Percentiles rank a stretch among this genome's conserved stretches.
These are phyloP conservation scores for Datura wrightii DNA, from an alignment of 257 asterid genomes.

Conservation along the genomic window DNA sequence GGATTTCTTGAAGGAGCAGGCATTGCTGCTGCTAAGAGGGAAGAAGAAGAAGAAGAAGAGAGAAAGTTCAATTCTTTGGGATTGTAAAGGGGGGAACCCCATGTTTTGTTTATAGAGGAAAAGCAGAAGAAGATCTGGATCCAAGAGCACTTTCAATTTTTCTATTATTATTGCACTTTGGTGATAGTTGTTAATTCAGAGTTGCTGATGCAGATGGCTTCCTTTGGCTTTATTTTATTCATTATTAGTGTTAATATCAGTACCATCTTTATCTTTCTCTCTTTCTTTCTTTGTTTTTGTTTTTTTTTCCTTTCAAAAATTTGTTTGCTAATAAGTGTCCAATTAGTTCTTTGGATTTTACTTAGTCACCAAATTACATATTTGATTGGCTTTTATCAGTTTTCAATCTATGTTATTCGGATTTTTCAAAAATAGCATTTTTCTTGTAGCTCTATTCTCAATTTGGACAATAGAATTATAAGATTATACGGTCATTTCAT, in stretches of 20 bases:
- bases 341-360: not conserved
- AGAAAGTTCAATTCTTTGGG: conserved; percentile 53
- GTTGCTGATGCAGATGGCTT: conserved; percentile 58
- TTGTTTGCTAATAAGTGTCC: no score
- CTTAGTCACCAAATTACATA: not conserved
- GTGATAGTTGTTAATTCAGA: conserved; percentile 41
- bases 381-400: not conserved
- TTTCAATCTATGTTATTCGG: not conserved
- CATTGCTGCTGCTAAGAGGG: conserved; percentile 56
- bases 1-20: conserved; percentile 55
- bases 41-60: conserved; percentile 42
- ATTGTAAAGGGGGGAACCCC: conserved; percentile 70
- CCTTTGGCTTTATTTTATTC: conserved; percentile 42
- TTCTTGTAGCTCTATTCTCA: not conserved
- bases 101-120: conserved; percentile 77
- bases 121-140: conserved; percentile 75
- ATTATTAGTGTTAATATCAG: conserved; percentile 21
- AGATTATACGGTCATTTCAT: no score
- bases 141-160: conserved; percentile 64
- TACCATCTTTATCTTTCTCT: conserved; percentile 20
- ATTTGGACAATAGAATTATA: not conserved
- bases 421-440: not conserved
- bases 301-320: no score
- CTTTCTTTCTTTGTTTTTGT: conserved; percentile 23
- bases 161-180: conserved; percentile 54